Evolutionary conservation across 1,284 basidiomycete genomes (phyloP), one percentile per base, ranked within the genome.

Genomic region (Puccinia triticina): DNA sequence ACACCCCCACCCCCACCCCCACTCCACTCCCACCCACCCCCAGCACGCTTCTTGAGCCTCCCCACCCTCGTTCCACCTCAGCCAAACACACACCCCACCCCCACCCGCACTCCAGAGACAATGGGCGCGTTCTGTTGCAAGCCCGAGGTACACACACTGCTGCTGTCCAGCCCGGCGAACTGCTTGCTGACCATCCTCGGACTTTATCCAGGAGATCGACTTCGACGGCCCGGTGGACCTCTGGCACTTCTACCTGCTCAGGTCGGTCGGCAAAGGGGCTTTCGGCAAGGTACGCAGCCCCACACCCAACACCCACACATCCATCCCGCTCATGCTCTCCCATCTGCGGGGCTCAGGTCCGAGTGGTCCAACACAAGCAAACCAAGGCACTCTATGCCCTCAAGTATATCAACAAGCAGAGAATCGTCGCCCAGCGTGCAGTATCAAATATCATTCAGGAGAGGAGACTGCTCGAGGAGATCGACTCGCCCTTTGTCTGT

Each of bases 361-460:
- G 78, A 59, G 78, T 80, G 11, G 78, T 80, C n/a, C 78, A 80
- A 59, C 96, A 98, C 89, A 99, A 98, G 86, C 94, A 98, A 88
- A 93, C 94, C 23, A 93, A 94, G 83, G 93, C 95, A 34, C 90
- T 99, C 48, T 98, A 96, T 86, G 96, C 96, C 12, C 91, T 99
- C 87, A 99, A 99, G 88, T 99, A 99, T 89, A 99, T 99, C 89
- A 98, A 98, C 90, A 99, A 99, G 88, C 87, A 92, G 53, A 76
- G 84, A 64, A 85, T 85, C 86, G 94, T 97, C 84, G 96, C 95
- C 89, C 97, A 97, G 94, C 95, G 94, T 86, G 95, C 96, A 0
- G 95, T 98, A 46, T 92, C 94, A 64, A 98, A 99, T 87, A 95
- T 98, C 86, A 92, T 99, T 71, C 96, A 98, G 87, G 96, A 98